Conservation (phyloP, 2,329 filamentous ascomycete genomes). For the Xylariaceae sp. region DNA sequence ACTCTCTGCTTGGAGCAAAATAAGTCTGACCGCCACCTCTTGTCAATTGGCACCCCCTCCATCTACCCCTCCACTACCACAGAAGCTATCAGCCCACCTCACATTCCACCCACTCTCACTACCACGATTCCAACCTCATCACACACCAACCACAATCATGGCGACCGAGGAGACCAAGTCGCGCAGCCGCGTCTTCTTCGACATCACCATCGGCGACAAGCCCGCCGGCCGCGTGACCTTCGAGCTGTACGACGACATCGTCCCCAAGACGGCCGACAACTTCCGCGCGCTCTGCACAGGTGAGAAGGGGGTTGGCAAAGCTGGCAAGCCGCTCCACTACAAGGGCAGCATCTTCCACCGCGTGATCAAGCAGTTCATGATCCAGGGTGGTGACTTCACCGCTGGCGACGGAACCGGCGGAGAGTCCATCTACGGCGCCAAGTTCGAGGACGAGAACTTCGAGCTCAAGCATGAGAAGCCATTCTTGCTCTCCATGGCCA, state of each 20-base stretch:
- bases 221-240: conserved; percentile 77
- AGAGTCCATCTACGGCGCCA: conserved; percentile 95
- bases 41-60: neutral
- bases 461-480: conserved; percentile 86
- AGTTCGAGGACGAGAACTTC: conserved; percentile 98
- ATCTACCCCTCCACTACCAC: conserved; percentile 1
- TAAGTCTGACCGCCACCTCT: neutral
- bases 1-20: neutral
- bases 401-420: conserved; percentile 91
- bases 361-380: conserved; percentile 99
- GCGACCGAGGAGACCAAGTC: conserved; percentile 41
- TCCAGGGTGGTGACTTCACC: conserved; percentile 96
- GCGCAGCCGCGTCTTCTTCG: conserved; percentile 86
- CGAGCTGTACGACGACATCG: conserved; percentile 73
- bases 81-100: neutral
- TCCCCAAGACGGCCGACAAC: conserved; percentile 95
- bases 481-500: conserved; percentile 96
- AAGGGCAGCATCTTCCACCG: conserved; percentile 93
- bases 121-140: neutral
- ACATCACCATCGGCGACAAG: conserved; percentile 77
- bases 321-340: conserved; percentile 85
- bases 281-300: conserved; percentile 93
- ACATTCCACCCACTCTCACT: neutral
- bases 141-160: neutral
- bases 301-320: conserved; percentile 81